Base-by-base conservation (phyloP, 1,284 basidiomycete genomes). In the Leucoagaricus sp. region DNA sequence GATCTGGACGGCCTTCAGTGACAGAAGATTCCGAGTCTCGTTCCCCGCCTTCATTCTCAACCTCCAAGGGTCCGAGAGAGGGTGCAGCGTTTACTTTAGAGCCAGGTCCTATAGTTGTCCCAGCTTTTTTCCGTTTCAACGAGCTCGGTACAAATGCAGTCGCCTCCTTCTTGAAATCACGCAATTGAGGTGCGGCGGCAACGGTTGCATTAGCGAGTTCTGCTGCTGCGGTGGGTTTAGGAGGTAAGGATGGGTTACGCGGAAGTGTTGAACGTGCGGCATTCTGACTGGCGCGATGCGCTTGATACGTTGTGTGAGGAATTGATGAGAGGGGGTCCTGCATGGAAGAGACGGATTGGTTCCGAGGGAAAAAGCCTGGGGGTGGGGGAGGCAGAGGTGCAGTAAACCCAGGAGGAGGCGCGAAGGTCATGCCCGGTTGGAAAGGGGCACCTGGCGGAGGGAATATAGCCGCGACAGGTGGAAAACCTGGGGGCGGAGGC, bases 131-230 rank as follows among this genome's bases (percentile, higher is more conserved):
- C 45, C 85, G 80, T 65, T 87, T 87, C 51, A 91, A 67, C 3
- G 86, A 73, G 4, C 82, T 68, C 4, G 94, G 94, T 1, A 96
- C 85, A 65, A 98, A 97, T 0, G 91, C 84, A 0, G 93, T 95
- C 7, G 89, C 86, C 69, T 98, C 94, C 70, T 93, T 94, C 75
- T 94, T 93, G 62, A 97, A 79, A 69, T 98, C 92, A 21, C 94
- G 88, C 45, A 98, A 72, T 66, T 93, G 80, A 1, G 95, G 93
- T 48, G 78, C 93, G 1, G 93, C 93, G 15, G 83, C 87, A 54
- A 96, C 85, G 1, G 84, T 89, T 1, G 91, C 91, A 6, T 80
- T 72, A 0, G 77, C 73, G 31, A 73, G 63, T 63, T 67, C 62
- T 53, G 69, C 58, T 55, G 68, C 64, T 8, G 75, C 63, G 19